These are phyloP conservation scores for Nakazawaea holstii DNA, from an alignment of 805 yeast species.

Conservation along the genomic window DNA sequence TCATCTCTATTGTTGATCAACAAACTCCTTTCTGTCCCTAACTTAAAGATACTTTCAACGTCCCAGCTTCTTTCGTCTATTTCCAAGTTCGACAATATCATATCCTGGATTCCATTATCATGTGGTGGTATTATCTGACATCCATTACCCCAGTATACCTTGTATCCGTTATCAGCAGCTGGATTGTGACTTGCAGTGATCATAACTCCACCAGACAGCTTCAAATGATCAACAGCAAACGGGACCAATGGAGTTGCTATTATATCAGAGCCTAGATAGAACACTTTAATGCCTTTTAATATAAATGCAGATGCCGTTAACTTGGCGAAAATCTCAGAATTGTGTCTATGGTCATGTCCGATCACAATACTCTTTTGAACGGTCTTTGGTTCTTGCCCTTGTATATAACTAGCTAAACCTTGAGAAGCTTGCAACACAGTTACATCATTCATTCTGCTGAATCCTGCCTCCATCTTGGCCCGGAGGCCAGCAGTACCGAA, in stretches of 20 bases:
- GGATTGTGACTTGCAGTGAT: slow-evolving; percentile 89
- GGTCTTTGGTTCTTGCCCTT: slow-evolving; percentile 23
- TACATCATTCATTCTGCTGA: slow-evolving; percentile 80
- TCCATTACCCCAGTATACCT: slow-evolving; percentile 90
- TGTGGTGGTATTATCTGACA: slow-evolving; percentile 96
- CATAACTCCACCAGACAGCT: slow-evolving; percentile 84
- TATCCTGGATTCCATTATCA: slow-evolving; percentile 64
- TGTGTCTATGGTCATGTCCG: slow-evolving; percentile 89
- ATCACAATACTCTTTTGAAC: slow-evolving; percentile 52
- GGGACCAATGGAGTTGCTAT: slow-evolving; percentile 94
- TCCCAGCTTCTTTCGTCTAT: slow-evolving; percentile 59
- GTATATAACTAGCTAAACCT: slow-evolving; percentile 56
- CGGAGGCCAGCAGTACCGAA: slow-evolving; percentile 96
- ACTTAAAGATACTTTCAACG: slow-evolving; percentile 29
- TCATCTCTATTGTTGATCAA: slow-evolving; percentile 38
- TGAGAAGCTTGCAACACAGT: slow-evolving; percentile 90
- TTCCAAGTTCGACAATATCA: slow-evolving; percentile 52
- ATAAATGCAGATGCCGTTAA: slow-evolving; percentile 74
- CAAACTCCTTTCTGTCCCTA: slow-evolving; percentile 15
- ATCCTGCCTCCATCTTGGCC: slow-evolving; percentile 87
- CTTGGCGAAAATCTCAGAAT: slow-evolving; percentile 75
- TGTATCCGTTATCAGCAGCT: slow-evolving; percentile 85
- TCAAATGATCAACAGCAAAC: slow-evolving; percentile 59
- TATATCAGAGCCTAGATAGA: slow-evolving; percentile 42
- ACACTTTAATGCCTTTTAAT: slow-evolving; percentile 62